Conservation (phyloP, 768 basidiomycete genomes). For the Tulasnella sp. region DNA sequence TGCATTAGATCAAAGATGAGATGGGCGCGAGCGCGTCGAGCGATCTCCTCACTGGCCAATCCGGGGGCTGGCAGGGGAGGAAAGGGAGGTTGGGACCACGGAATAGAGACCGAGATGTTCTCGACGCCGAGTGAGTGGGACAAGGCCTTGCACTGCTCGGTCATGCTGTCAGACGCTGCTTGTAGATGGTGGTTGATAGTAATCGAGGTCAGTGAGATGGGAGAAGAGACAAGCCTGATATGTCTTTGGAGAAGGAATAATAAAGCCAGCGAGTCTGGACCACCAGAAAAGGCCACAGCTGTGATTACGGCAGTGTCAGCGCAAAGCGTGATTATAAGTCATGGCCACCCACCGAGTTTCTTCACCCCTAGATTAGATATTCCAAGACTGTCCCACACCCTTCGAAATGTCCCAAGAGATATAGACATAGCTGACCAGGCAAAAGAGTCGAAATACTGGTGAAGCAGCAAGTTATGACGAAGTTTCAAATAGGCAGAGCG, state of each 20-base stretch:
- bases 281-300: conserved; percentile 75
- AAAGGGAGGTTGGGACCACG: conserved; percentile 47
- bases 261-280: conserved; percentile 72
- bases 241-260: conserved; percentile 46
- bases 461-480: no score
- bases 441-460: not conserved
- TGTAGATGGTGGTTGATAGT: conserved; percentile 67
- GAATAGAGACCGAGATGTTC: conserved; percentile 38
- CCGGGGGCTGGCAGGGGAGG: conserved; percentile 35
- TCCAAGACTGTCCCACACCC: not conserved
- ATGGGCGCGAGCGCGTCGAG: conserved; percentile 49
- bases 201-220: conserved; percentile 37
- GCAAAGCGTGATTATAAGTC: not conserved
- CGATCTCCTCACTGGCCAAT: conserved; percentile 41
- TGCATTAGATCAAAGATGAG: conserved; percentile 41
- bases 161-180: conserved; percentile 43
- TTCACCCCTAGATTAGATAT: not conserved
- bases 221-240: conserved; percentile 21
- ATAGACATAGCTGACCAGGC: not conserved
- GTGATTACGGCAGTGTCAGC: not conserved
- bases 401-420: not conserved
- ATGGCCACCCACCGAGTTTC: not conserved
- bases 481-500: no score
- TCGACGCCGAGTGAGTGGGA: conserved; percentile 36
- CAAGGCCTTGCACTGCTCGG: conserved; percentile 33